Percentiles rank a stretch among this genome's conserved stretches.
Conservation (phyloP, 768 basidiomycete genomes). For the Leccinellum albellum region DNA sequence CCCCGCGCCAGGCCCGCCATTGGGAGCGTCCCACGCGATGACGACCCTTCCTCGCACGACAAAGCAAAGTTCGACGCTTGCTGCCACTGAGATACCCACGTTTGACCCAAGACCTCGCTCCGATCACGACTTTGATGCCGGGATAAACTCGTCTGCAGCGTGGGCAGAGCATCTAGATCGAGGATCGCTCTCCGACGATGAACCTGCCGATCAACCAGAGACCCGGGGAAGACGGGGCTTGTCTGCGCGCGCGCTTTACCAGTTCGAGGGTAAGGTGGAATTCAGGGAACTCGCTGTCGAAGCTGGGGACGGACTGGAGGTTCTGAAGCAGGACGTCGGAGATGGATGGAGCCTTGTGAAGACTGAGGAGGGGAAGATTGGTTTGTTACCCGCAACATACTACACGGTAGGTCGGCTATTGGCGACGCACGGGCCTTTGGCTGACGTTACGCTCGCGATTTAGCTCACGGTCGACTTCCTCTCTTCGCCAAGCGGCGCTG, state of each 20-base stretch:
- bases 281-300: constrained; percentile 66
- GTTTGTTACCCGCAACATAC: constrained; percentile 65
- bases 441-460: neutral
- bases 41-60: constrained; percentile 34
- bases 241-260: constrained; percentile 66
- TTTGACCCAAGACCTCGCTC: constrained; percentile 28
- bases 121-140: constrained; percentile 60
- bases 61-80: constrained; percentile 23
- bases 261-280: constrained; percentile 72
- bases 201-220: constrained; percentile 37
- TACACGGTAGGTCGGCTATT: constrained; percentile 54
- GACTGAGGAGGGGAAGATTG: constrained; percentile 54
- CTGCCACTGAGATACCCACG: constrained; percentile 4
- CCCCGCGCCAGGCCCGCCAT: neutral
- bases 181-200: constrained; percentile 49
- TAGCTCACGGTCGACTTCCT: constrained; percentile 69
- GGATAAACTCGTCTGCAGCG: constrained; percentile 72
- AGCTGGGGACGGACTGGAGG: constrained; percentile 66
- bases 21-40: constrained; percentile 21
- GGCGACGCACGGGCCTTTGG: neutral
- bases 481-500: constrained; percentile 39
- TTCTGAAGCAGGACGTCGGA: constrained; percentile 68
- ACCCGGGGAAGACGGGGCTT: constrained; percentile 36
- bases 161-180: constrained; percentile 65
- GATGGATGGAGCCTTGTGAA: constrained; percentile 82